These are phyloP conservation scores for Selenicereus undatus DNA, from an alignment of 148 eudicot species.

Conservation along the genomic window DNA sequence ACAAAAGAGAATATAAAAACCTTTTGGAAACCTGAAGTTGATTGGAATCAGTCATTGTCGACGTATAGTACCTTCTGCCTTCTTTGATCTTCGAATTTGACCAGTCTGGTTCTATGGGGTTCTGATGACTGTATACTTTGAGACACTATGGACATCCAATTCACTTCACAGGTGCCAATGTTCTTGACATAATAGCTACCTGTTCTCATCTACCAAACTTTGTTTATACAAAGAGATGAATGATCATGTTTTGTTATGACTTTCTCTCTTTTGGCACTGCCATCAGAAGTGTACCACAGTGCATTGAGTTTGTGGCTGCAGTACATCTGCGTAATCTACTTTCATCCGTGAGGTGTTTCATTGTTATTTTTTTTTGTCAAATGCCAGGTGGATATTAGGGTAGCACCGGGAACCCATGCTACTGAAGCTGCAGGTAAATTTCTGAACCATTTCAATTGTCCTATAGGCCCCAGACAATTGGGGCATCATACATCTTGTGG, in stretches of 20 bases:
- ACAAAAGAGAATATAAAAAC: too few species aligned
- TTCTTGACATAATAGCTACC: not conserved
- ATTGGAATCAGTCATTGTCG: not conserved
- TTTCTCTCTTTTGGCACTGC: not conserved
- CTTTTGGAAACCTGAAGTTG: too few species aligned
- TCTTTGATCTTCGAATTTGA: not conserved
- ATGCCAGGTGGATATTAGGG: conserved; percentile 79
- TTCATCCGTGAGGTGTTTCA: not conserved
- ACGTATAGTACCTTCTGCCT: not conserved
- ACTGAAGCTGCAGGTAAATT: conserved; percentile 81
- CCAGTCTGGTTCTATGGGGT: not conserved
- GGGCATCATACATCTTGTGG: too few species aligned
- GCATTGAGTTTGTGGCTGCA: not conserved
- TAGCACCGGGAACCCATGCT: conserved; percentile 95
- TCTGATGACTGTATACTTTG: not conserved
- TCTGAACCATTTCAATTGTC: not conserved
- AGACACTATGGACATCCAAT: not conserved
- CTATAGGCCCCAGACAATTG: not conserved
- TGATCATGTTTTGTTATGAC: not conserved
- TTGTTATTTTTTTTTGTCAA: conserved; percentile 11
- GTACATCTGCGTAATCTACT: not conserved
- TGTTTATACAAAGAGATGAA: not conserved
- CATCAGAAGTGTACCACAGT: not conserved
- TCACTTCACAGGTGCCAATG: not conserved
- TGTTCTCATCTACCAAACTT: not conserved